Evolutionary conservation across 345 rosid genomes (phyloP), one percentile per base, ranked within the genome.

Genomic region (Populus ilicifolia): DNA sequence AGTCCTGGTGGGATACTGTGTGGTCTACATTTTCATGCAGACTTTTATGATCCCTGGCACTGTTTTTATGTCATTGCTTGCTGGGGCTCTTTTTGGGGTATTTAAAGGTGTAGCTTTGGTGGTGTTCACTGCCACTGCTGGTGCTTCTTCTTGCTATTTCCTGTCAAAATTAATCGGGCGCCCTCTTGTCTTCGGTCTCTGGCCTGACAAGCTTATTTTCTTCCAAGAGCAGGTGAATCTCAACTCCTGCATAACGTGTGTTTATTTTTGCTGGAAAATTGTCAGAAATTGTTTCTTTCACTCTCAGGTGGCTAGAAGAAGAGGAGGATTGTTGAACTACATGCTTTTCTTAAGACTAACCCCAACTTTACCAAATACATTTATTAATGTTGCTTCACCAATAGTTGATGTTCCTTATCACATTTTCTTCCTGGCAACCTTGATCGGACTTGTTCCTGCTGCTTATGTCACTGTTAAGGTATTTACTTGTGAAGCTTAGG

Each of bases 41-140:
- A 95, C 99, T 29, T 95, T 93, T 81, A 91, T 95, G 98, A 92
- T 95, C 68, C 99, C 96, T 0, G 96, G 98, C 80, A 93, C 96
- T 21, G 90, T 93, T 79, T 95, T 95, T 80, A 93, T 95, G 97
- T 89, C 98, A 13, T 84, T 95, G 80, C 98, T 95, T 80, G 99
- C 99, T 67, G 99, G 97, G 79, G 88, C 98, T 44, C 90, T 95
- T 67, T 95, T 95, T 80, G 99, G 98, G 41, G 94, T 89, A 41
- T 78, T 86, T 71, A 90, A 87, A 88, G 97, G 98, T n/a, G 91
- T 95, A 80, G 93, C 91, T 67, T 85, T 93, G 73, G 96, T 95
- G 64, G 96, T 93, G 69, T 90, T 90, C 48, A 80, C 90, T 72
- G 98, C 98, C 81, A 89, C 98, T 21, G 98, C 98, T 43, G 99